A percentile compares a stretch with the other conserved stretches of the same genome.
Evolutionary conservation across 306 rosid genomes (phyloP).

Genomic region (Cajanus cajan): DNA sequence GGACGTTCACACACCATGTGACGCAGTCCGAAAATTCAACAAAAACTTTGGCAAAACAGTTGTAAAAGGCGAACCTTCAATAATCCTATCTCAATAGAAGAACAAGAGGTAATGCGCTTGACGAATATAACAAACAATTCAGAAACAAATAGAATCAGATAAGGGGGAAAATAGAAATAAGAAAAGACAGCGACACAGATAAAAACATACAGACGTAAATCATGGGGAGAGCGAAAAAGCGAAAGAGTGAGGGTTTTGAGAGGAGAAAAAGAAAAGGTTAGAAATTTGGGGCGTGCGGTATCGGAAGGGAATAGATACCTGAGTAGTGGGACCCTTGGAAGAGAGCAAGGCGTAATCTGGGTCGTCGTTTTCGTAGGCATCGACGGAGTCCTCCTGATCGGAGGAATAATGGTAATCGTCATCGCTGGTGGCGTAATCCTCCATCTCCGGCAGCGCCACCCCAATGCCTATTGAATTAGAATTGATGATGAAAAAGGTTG

Average conservation of each 20-base stretch:
- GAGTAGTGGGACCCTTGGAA: conserved; percentile 59
- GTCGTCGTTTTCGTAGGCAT: conserved; percentile 60
- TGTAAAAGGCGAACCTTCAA: background rate
- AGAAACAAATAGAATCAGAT: background rate
- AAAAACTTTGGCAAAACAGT: background rate
- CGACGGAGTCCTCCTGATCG: conserved; percentile 62
- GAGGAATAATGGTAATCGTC: conserved; percentile 68
- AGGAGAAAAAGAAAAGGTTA: background rate
- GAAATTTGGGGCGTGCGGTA: background rate
- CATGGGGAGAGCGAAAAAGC: background rate
- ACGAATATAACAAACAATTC: background rate
- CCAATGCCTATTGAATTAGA: background rate
- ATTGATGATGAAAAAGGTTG: background rate
- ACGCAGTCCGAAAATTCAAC: background rate
- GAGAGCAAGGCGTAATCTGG: conserved; percentile 39
- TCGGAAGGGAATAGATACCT: conserved; percentile 46
- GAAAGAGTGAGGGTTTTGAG: background rate
- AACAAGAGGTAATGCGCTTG: background rate
- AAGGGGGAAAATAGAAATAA: background rate
- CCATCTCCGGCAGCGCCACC: conserved; percentile 38
- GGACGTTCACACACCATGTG: too few species aligned
- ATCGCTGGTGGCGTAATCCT: conserved; percentile 54
- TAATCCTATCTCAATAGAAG: background rate
- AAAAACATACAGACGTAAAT: background rate
- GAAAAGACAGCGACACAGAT: background rate